Percentiles rank a stretch among this genome's conserved stretches.
phyloP scores from a whole-genome alignment of 305 asterid genomes.

The Fraxinus platypoda region DNA sequence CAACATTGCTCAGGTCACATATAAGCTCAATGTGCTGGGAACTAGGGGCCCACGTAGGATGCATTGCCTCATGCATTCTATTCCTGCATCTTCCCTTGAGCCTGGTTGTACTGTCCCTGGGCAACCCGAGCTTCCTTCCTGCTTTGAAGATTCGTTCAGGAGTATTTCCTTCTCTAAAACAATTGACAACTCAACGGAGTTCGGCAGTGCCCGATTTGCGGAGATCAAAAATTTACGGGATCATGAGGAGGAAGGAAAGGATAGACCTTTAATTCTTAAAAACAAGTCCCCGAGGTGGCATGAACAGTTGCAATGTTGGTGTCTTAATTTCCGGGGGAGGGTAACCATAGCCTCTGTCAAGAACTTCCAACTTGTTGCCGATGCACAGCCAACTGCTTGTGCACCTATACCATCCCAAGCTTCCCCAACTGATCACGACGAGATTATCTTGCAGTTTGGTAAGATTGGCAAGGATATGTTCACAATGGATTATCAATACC shows the following conservation, averaged over 20 bases:
- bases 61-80: conserved; percentile 65
- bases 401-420: conserved; percentile 44
- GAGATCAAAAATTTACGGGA: conserved; percentile 41
- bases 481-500: conserved; percentile 76
- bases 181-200: conserved; percentile 44
- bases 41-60: conserved; percentile 75
- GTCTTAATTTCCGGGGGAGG: conserved; percentile 69
- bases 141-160: conserved; percentile 60
- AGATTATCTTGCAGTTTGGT: conserved; percentile 73
- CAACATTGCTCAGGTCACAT: conserved; percentile 58
- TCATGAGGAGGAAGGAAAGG: conserved; percentile 30
- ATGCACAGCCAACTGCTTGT: conserved; percentile 34
- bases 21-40: conserved; percentile 74
- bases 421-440: conserved; percentile 51
- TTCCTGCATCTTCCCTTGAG: conserved; percentile 59
- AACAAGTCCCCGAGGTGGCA: conserved; percentile 79
- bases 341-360: conserved; percentile 76
- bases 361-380: conserved; percentile 72
- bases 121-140: conserved; percentile 57
- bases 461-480: conserved; percentile 75
- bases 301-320: conserved; percentile 79
- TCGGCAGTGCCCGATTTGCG: conserved; percentile 55
- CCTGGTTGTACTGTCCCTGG: conserved; percentile 62
- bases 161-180: conserved; percentile 54
- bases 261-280: conserved; percentile 47